Conservation (phyloP, 306 rosid species). For the Quercus variabilis region DNA sequence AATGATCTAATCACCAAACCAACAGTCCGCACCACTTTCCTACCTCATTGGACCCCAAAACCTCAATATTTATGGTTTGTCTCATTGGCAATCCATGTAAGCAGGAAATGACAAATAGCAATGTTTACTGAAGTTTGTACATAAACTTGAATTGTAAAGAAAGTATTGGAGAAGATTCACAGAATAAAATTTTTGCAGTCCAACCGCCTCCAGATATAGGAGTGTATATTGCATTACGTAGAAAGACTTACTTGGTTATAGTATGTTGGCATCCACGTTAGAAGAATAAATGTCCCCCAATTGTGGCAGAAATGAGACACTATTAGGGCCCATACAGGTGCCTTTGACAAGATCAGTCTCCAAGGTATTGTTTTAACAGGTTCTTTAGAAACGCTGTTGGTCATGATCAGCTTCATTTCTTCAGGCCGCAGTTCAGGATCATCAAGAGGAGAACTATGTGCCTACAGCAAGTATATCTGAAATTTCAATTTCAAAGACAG, state of each 20-base stretch:
- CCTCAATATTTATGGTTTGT: background rate
- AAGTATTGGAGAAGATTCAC: background rate
- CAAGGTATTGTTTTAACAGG: conserved; percentile 91
- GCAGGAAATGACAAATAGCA: background rate
- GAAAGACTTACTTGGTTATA: conserved; percentile 76
- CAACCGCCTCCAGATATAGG: background rate
- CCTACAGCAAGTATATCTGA: conserved; percentile 39
- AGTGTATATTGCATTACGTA: background rate
- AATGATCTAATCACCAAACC: background rate
- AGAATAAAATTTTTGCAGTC: background rate
- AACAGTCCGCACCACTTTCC: background rate
- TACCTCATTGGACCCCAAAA: background rate
- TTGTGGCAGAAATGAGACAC: conserved; percentile 96
- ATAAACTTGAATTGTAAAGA: background rate
- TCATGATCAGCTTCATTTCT: conserved; percentile 74
- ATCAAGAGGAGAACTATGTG: conserved; percentile 89
- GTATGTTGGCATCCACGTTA: conserved; percentile 99
- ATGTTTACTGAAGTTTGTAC: background rate
- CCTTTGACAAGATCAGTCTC: conserved; percentile 80
- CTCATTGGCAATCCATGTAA: background rate
- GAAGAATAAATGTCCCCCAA: conserved; percentile 99
- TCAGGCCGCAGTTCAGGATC: conserved; percentile 81
- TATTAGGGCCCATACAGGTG: conserved; percentile 97
- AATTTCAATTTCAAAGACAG: background rate
- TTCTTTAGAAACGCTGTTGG: conserved; percentile 60